A percentile compares a stretch with the other conserved stretches of the same genome.
phyloP scores from a whole-genome alignment of 2,329 filamentous ascomycete genomes.

The Sporothrix variecibatus region DNA sequence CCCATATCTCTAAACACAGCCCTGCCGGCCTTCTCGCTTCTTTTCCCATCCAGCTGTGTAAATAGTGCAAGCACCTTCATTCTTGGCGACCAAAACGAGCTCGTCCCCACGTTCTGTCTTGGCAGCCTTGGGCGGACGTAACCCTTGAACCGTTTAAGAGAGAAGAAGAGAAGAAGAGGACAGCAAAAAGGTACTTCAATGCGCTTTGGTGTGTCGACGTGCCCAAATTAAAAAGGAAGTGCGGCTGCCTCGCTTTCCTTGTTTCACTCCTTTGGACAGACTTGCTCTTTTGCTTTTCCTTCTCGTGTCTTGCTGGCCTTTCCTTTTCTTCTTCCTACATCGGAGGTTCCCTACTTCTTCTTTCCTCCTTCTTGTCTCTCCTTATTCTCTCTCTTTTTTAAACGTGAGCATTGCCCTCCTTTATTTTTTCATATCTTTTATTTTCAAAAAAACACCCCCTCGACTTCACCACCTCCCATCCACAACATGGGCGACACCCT shows the following conservation, averaged over 20 bases:
- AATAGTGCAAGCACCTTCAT: neutral
- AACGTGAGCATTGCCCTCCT: neutral
- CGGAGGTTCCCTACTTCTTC: neutral
- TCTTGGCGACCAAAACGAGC: conserved; percentile 8
- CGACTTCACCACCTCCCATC: neutral
- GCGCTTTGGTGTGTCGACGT: neutral
- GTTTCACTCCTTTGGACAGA: neutral
- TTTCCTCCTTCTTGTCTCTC: neutral
- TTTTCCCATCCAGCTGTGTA: neutral
- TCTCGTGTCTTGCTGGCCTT: neutral
- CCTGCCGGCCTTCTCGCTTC: neutral
- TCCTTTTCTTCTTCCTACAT: neutral
- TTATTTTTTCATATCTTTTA: no score
- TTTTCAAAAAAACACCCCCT: neutral
- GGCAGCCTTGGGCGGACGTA: neutral
- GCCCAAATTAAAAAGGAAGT: neutral
- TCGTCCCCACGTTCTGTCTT: neutral
- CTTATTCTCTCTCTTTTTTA: neutral
- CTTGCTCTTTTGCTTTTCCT: neutral
- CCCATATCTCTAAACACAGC: neutral
- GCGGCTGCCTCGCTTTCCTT: neutral
- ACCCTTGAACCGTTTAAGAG: neutral
- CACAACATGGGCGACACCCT: conserved; percentile 24
- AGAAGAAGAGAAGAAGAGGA: neutral
- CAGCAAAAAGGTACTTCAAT: neutral